Conservation (phyloP, 345 rosid species). For the Populus euphratica region DNA sequence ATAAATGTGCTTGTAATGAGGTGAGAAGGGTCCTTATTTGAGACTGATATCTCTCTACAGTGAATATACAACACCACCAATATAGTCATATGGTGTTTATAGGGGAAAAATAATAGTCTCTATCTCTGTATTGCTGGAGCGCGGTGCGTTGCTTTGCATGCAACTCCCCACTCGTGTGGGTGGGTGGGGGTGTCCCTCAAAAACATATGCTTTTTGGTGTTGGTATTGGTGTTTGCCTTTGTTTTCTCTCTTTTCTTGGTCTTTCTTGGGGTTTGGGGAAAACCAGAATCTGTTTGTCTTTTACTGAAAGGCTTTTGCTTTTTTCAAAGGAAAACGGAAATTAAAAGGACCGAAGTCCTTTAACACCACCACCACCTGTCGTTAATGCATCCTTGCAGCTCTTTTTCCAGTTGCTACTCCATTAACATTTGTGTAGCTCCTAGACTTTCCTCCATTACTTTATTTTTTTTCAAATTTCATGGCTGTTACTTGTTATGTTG, state of each 20-base stretch:
- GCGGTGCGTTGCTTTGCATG: slow-evolving; percentile 7
- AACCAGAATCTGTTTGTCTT: slow-evolving; percentile 51
- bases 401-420: background rate
- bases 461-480: background rate
- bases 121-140: background rate
- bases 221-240: slow-evolving; percentile 29
- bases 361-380: slow-evolving; percentile 7
- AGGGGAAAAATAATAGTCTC: background rate
- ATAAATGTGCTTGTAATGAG: background rate
- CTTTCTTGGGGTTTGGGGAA: slow-evolving; percentile 39
- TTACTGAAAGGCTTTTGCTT: slow-evolving; percentile 22
- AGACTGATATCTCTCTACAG: background rate
- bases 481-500: background rate
- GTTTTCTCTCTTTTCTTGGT: slow-evolving; percentile 5
- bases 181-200: slow-evolving; percentile 16
- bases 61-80: background rate
- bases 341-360: slow-evolving; percentile 1
- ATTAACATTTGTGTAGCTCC: background rate
- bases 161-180: slow-evolving; percentile 66
- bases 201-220: slow-evolving; percentile 16
- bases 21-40: background rate
- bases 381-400: background rate
- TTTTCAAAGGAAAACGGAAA: slow-evolving; percentile 24
- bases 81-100: background rate
- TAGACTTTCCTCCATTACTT: background rate